These are phyloP conservation scores for Neopestalotiopsis clavispora DNA, from an alignment of 2,329 filamentous ascomycete species.

Conservation along the genomic window DNA sequence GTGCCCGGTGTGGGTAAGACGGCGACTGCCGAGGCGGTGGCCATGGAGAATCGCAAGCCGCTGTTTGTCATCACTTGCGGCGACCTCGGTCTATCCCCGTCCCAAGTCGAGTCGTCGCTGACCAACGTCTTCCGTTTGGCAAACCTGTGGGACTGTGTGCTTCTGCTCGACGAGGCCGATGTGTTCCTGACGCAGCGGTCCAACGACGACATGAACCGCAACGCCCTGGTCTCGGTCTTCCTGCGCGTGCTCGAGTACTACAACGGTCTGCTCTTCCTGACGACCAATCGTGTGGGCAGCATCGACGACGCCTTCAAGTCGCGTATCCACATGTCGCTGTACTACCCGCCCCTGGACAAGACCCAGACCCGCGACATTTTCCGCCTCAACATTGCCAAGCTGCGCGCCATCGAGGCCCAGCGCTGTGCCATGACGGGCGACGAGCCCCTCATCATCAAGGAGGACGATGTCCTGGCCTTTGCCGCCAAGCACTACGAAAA, in stretches of 20 bases:
- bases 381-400: conserved; percentile 40
- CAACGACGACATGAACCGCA: conserved; percentile 38
- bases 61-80: conserved; percentile 56
- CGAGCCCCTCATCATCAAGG: neutral
- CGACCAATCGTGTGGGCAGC: conserved; percentile 48
- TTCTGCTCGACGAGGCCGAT: conserved; percentile 35
- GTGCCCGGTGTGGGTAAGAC: conserved; percentile 56
- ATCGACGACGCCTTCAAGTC: conserved; percentile 51
- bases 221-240: conserved; percentile 42
- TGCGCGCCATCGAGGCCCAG: conserved; percentile 6
- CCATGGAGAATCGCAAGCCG: conserved; percentile 46
- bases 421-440: conserved; percentile 10
- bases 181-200: conserved; percentile 35
- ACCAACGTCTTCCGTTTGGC: conserved; percentile 49
- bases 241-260: conserved; percentile 40
- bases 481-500: conserved; percentile 31
- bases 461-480: conserved; percentile 9
- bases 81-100: conserved; percentile 47
- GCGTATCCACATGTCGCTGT: conserved; percentile 43
- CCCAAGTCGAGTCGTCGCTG: conserved; percentile 45
- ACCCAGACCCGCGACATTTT: conserved; percentile 46
- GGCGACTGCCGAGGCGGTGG: conserved; percentile 48
- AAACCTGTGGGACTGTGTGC: conserved; percentile 35
- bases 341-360: conserved; percentile 42
- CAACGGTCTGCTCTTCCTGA: conserved; percentile 42